A percentile compares a stretch with the other conserved stretches of the same genome.
These are phyloP conservation scores for Trametes gibbosa DNA, from an alignment of 768 basidiomycete species.

Conservation along the genomic window DNA sequence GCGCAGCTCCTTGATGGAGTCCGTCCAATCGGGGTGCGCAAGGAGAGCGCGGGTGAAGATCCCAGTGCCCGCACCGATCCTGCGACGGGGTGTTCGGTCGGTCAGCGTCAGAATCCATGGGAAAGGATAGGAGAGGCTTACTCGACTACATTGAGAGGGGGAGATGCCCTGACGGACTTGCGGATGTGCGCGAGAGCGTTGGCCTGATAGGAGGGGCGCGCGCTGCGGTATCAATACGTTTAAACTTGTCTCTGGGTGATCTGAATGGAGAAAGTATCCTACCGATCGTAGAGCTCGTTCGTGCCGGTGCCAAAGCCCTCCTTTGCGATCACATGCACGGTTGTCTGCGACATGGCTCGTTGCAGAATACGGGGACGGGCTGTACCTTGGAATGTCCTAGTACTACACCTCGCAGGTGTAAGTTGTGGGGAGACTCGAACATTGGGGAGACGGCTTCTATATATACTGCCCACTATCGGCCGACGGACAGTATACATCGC, in stretches of 20 bases:
- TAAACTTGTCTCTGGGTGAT: slow-evolving; percentile 35
- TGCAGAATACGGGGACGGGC: too few relatives aligned
- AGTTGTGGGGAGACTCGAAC: neutral
- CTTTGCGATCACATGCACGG: slow-evolving; percentile 66
- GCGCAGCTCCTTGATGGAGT: slow-evolving; percentile 49
- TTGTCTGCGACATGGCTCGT: slow-evolving; percentile 19
- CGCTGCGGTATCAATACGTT: slow-evolving; percentile 39
- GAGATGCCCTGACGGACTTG: slow-evolving; percentile 35
- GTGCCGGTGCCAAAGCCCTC: slow-evolving; percentile 77
- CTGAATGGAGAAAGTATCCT: neutral
- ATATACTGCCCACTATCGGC: neutral
- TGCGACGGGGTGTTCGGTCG: slow-evolving; percentile 27
- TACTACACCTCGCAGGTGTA: neutral
- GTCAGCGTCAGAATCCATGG: neutral
- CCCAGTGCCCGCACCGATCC: slow-evolving; percentile 83
- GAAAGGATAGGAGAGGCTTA: slow-evolving; percentile 32
- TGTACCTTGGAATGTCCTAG: too few relatives aligned
- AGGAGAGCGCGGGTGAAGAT: slow-evolving; percentile 85
- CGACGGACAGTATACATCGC: neutral
- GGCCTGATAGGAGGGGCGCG: slow-evolving; percentile 79
- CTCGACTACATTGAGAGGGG: slow-evolving; percentile 67
- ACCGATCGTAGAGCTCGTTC: slow-evolving; percentile 81
- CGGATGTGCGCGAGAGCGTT: slow-evolving; percentile 61
- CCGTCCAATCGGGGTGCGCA: slow-evolving; percentile 54
- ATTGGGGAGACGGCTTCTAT: neutral